These are phyloP conservation scores for Aspergillus sojae DNA, from an alignment of 2,329 filamentous ascomycete genomes.

Conservation along the genomic window DNA sequence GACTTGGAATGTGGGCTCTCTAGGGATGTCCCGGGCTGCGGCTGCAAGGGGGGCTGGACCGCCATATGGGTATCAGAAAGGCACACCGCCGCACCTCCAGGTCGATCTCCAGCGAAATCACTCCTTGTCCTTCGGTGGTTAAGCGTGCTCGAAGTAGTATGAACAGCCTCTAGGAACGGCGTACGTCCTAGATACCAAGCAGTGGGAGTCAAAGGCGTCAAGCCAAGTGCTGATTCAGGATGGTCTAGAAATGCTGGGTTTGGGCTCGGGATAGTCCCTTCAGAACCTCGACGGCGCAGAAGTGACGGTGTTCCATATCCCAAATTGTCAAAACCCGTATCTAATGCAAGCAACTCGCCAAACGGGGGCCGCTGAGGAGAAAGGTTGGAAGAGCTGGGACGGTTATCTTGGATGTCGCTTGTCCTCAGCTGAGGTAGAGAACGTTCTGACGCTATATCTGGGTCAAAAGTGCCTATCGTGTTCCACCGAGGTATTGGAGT, in stretches of 20 bases:
- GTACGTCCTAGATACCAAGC: conserved; percentile 63
- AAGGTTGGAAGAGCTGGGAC: conserved; percentile 27
- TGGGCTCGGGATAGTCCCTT: conserved; percentile 65
- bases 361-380: conserved; percentile 65
- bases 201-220: conserved; percentile 66
- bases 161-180: conserved; percentile 46
- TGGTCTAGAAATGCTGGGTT: conserved; percentile 47
- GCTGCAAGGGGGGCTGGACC: conserved; percentile 34
- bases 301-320: conserved; percentile 61
- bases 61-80: conserved; percentile 39
- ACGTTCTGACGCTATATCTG: conserved; percentile 9
- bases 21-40: conserved; percentile 27
- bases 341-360: conserved; percentile 70
- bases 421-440: conserved; percentile 8
- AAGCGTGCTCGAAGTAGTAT: conserved; percentile 25
- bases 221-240: conserved; percentile 44
- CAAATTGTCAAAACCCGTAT: conserved; percentile 54
- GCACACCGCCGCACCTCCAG: conserved; percentile 30
- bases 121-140: conserved; percentile 53
- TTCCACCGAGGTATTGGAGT: conserved; percentile 22
- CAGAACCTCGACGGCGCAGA: conserved; percentile 66
- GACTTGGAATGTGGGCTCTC: conserved; percentile 43
- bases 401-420: conserved; percentile 7
- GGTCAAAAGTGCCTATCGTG: conserved; percentile 17
- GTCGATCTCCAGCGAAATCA: conserved; percentile 54